phyloP scores from a whole-genome alignment of 805 yeast genomes.

The Candida nitratophila region DNA sequence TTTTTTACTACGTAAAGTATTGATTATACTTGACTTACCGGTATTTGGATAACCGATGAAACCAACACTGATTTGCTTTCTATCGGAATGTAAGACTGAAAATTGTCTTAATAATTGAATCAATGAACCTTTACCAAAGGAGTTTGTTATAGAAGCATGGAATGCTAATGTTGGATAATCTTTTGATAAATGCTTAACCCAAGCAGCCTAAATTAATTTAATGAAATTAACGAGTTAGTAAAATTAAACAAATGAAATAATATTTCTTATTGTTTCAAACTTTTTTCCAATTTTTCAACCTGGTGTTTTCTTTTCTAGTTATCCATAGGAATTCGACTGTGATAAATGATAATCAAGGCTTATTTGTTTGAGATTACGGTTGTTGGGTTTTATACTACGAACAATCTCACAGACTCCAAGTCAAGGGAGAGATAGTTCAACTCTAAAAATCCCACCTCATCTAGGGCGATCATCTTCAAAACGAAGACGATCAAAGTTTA shows the following conservation, averaged over 20 bases:
- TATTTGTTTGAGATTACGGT: constrained; percentile 4
- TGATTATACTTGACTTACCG: constrained; percentile 95
- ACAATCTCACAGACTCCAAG: constrained; percentile 32
- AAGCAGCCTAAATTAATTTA: constrained; percentile 76
- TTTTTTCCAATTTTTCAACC: too few relatives aligned
- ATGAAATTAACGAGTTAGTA: too few relatives aligned
- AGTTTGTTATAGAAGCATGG: constrained; percentile 95
- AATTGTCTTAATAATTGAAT: constrained; percentile 92
- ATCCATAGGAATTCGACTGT: neutral
- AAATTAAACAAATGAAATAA: neutral
- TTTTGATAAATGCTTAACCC: constrained; percentile 94
- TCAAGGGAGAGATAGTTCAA: constrained; percentile 48
- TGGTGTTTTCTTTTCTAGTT: neutral
- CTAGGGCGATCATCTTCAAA: constrained; percentile 35
- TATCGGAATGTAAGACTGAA: constrained; percentile 81
- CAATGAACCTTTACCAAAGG: constrained; percentile 95
- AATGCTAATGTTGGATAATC: constrained; percentile 93
- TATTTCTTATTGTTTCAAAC: neutral
- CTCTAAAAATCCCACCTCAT: constrained; percentile 64
- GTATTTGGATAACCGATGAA: constrained; percentile 97
- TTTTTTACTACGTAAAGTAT: constrained; percentile 88
- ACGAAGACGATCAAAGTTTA: constrained; percentile 22
- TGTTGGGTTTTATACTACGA: constrained; percentile 94
- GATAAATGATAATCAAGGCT: neutral
- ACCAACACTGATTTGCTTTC: constrained; percentile 95